A percentile compares a stretch with the other conserved stretches of the same genome.
These are phyloP conservation scores for Saraca asoca DNA, from an alignment of 331 rosid genomes.

Conservation along the genomic window DNA sequence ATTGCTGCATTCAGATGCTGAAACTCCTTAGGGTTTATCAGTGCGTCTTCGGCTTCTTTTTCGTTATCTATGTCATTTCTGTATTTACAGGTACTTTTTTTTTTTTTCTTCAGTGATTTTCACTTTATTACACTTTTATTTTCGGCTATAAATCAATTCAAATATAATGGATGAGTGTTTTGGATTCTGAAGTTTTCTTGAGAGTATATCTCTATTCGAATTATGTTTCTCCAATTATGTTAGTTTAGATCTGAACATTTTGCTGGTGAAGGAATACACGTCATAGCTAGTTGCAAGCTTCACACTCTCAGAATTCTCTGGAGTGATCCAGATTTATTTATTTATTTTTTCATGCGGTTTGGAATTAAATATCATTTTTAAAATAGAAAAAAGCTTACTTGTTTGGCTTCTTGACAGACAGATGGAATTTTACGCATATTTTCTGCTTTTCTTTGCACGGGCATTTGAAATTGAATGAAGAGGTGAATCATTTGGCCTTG, in stretches of 20 bases:
- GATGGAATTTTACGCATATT: too few relatives aligned
- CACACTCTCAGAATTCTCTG: too few relatives aligned
- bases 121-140: too few relatives aligned
- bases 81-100: constrained; percentile 32
- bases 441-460: too few relatives aligned
- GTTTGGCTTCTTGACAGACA: too few relatives aligned
- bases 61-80: constrained; percentile 30
- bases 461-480: too few relatives aligned
- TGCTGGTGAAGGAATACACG: too few relatives aligned
- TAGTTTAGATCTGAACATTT: constrained; percentile 37
- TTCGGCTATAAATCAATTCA: constrained; percentile 11
- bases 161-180: neutral
- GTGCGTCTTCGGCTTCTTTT: constrained; percentile 37
- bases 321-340: constrained; percentile 23
- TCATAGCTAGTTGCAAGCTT: too few relatives aligned
- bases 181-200: neutral
- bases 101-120: neutral
- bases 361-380: neutral
- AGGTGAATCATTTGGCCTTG: too few relatives aligned
- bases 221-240: constrained; percentile 32
- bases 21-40: constrained; percentile 50
- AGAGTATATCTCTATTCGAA: neutral
- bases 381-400: too few relatives aligned
- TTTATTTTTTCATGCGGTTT: constrained; percentile 15
- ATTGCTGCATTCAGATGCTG: constrained; percentile 42